A percentile compares a stretch with the other conserved stretches of the same genome.
These are phyloP conservation scores for Syzygium grande DNA, from an alignment of 345 rosid species.

Conservation along the genomic window DNA sequence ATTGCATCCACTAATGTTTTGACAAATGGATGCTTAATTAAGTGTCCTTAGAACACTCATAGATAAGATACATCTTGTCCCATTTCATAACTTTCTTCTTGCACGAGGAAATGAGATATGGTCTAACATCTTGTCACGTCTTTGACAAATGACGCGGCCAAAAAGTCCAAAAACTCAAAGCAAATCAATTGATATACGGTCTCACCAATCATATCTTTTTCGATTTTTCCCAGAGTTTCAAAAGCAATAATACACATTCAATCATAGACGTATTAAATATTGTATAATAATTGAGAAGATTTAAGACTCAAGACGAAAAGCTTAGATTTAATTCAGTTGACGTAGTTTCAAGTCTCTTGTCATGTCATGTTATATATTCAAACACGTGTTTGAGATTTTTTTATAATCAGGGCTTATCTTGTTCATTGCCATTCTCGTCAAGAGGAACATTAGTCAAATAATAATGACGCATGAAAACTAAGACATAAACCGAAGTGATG, in stretches of 20 bases:
- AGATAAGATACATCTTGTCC: neutral
- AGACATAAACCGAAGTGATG: neutral
- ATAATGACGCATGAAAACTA: neutral
- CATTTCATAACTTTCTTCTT: neutral
- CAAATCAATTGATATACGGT: neutral
- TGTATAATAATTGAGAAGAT: neutral
- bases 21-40: neutral
- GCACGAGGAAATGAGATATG: neutral
- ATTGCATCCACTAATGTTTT: neutral
- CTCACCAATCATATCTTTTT: neutral
- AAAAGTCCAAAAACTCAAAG: neutral
- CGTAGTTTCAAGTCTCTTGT: rapidly evolving
- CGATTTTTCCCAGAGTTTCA: neutral
- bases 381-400: neutral
- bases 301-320: neutral
- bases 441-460: neutral
- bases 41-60: neutral
- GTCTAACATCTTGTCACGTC: neutral
- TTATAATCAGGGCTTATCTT: rapidly evolving
- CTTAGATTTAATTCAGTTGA: rapidly evolving
- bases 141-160: neutral
- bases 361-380: neutral
- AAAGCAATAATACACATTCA: neutral
- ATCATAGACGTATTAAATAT: neutral
- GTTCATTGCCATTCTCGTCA: neutral